Base-by-base conservation (phyloP, 768 basidiomycete genomes). In the Podaxis rugospora region DNA sequence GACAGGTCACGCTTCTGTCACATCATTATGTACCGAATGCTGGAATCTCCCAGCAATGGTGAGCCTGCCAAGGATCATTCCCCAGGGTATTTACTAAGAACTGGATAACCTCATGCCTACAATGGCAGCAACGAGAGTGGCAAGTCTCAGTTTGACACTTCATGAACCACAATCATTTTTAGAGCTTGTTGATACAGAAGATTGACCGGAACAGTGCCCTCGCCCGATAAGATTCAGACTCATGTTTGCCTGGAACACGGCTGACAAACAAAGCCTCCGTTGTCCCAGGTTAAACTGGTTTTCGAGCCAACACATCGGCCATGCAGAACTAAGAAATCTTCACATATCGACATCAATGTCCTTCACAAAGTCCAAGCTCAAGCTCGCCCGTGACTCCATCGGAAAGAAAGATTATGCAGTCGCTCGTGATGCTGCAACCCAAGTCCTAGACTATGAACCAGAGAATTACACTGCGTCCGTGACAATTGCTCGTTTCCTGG, bases 381-480 rank as follows among this genome's bases (percentile, higher is more conserved):
- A 95, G 72, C 73, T 80, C 21, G 89, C 92, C 11, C 83, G 90
- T 62, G 92, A 94, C 57, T 80, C 84, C 3, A 74, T 96, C 21
- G 77, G 75, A 11, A 89, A 87, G 70, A 93, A 93, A 69, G 87
- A 95, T 63, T 94, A 83, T 66, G 70, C 76, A 3, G 74, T 73
- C 18, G 94, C 92, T 10, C 84, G 81, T 62, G 82, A 87, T 64
- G 82, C 86, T n/a, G 84, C 88, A 6, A 70, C 76, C 46, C 81
- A 85, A 63, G 86, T 87, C 7, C 74, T 93, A 16, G 85, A 87
- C 39, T 86, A 85, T 64, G 95, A 97, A 59, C 81, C 88, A 1
- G 82, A 85, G 46, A 94, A 93, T 68, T 96, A 96, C 69, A 87
- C 90, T 68, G 95, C 92, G 93, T 95, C 70, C 68, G 89, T 81